These are phyloP conservation scores for Prinsepia uniflora DNA, from an alignment of 306 rosid species.

Conservation along the genomic window DNA sequence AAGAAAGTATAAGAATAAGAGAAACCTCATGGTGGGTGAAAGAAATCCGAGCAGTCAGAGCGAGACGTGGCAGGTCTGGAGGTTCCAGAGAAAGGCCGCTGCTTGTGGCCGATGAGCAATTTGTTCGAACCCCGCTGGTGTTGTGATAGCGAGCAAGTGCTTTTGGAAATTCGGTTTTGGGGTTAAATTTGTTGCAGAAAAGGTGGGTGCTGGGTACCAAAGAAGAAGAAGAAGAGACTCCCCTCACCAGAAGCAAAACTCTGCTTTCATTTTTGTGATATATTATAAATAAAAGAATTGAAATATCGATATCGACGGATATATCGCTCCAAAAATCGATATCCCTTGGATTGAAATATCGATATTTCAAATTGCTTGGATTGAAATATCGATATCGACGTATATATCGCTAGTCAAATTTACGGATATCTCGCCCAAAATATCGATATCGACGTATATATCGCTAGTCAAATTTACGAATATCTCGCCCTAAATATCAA, in stretches of 20 bases:
- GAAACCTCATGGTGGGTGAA: conserved; percentile 59
- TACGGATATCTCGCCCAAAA: too few relatives aligned
- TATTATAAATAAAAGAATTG: too few relatives aligned
- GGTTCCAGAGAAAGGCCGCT: conserved; percentile 49
- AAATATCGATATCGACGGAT: too few relatives aligned
- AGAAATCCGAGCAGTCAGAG: conserved; percentile 73
- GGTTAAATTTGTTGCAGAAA: conserved; percentile 12
- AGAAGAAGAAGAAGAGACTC: conserved; percentile 5
- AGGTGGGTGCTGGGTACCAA: conserved; percentile 2
- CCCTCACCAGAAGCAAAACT: conserved; percentile 25
- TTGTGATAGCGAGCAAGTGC: background rate
- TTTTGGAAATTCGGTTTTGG: conserved; percentile 9
- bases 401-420: too few relatives aligned
- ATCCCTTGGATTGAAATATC: too few relatives aligned
- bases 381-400: too few relatives aligned
- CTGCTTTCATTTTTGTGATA: conserved; percentile 27
- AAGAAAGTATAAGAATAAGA: background rate
- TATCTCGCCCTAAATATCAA: too few relatives aligned
- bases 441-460: too few relatives aligned
- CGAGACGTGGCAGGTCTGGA: conserved; percentile 63
- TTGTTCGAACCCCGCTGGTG: conserved; percentile 15
- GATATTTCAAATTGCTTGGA: too few relatives aligned
- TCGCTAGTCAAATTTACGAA: too few relatives aligned
- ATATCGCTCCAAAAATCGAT: too few relatives aligned
- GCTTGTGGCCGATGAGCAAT: conserved; percentile 25